These are phyloP conservation scores for Calonectria naviculata DNA, from an alignment of 2,329 filamentous ascomycete species.

Conservation along the genomic window DNA sequence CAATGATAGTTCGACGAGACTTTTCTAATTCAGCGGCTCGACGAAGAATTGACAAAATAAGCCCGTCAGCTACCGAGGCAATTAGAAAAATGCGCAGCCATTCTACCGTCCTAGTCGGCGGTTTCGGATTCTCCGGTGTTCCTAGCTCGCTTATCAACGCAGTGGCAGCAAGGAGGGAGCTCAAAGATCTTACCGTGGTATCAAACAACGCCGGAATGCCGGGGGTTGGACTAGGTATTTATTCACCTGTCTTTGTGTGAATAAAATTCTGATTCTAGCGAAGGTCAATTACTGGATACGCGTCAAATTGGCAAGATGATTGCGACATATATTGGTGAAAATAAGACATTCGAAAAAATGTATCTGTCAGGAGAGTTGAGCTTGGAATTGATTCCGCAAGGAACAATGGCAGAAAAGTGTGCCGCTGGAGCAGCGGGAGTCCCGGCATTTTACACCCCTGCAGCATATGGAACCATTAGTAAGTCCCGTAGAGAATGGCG, in stretches of 20 bases:
- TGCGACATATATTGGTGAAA: not conserved
- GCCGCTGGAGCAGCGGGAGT: not conserved
- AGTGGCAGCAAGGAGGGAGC: not conserved
- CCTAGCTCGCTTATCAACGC: not conserved
- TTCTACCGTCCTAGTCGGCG: not conserved
- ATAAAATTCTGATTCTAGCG: not conserved
- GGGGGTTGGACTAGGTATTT: not conserved
- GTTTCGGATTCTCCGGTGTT: not conserved
- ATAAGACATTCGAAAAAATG: not conserved
- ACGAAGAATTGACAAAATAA: not conserved
- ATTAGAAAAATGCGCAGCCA: not conserved
- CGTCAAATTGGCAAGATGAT: not conserved
- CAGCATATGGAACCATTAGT: not conserved
- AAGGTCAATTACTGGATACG: not conserved
- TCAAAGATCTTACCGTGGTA: not conserved
- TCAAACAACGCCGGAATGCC: constrained; percentile 1
- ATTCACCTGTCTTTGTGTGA: not conserved
- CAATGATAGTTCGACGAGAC: not conserved
- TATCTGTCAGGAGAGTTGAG: not conserved
- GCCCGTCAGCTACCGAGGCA: not conserved
- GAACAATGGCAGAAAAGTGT: not conserved
- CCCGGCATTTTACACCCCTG: not conserved
- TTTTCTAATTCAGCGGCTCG: not conserved
- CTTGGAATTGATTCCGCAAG: not conserved
- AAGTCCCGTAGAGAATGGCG: not conserved